Conservation (phyloP, 2,329 filamentous ascomycete genomes). For the Cercospora zeina region DNA sequence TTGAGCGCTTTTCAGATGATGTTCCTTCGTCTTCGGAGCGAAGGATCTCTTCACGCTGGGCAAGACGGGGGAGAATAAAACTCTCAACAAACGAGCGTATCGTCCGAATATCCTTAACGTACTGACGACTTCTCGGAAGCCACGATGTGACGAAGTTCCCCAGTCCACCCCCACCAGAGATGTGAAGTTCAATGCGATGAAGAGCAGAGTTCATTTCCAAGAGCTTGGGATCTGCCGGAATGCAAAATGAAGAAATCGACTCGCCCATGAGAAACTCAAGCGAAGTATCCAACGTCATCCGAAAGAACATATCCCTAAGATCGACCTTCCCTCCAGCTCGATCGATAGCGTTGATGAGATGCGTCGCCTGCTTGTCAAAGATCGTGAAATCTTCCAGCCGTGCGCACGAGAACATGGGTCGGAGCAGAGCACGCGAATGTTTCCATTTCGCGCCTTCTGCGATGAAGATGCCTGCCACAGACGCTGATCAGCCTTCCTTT, state of each 20-base stretch:
- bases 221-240: not conserved
- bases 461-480: not conserved
- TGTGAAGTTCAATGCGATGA: not conserved
- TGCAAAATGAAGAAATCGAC: not conserved
- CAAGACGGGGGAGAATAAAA: slow-evolving; percentile 8
- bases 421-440: slow-evolving; percentile 13
- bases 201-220: not conserved
- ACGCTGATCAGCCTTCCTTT: not conserved
- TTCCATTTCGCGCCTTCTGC: slow-evolving; percentile 13
- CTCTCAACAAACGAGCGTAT: slow-evolving; percentile 14
- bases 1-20: slow-evolving; percentile 39
- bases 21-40: slow-evolving; percentile 12
- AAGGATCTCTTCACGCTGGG: slow-evolving; percentile 9
- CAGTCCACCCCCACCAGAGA: slow-evolving; percentile 4
- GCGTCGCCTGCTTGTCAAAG: slow-evolving; percentile 1
- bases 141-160: slow-evolving; percentile 7
- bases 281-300: slow-evolving; percentile 16
- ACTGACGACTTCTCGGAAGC: slow-evolving; percentile 8
- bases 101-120: slow-evolving; percentile 12
- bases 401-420: slow-evolving; percentile 13
- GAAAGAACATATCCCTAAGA: slow-evolving; percentile 13
- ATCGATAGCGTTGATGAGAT: not conserved
- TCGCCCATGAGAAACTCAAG: slow-evolving; percentile 14
- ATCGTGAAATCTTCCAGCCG: slow-evolving; percentile 7
- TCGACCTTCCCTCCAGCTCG: not conserved